A percentile compares a stretch with the other conserved stretches of the same genome.
phyloP scores from a whole-genome alignment of 345 rosid species.

The Kandelia obovata region DNA sequence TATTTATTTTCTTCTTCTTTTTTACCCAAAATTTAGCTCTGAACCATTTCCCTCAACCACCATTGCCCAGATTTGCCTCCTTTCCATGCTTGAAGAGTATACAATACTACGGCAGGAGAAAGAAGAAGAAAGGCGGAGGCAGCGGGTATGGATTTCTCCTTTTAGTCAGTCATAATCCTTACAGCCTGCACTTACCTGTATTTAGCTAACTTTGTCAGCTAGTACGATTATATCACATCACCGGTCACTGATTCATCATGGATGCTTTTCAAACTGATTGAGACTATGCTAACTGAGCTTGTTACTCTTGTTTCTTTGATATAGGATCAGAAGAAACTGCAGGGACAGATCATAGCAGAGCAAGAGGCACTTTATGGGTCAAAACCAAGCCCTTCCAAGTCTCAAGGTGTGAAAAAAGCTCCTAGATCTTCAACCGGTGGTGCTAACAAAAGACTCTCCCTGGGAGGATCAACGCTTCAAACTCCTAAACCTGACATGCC shows the following conservation, averaged over 20 bases:
- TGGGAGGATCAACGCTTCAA: constrained; percentile 63
- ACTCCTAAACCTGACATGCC: constrained; percentile 40
- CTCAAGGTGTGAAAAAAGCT: constrained; percentile 43
- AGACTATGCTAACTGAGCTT: background rate
- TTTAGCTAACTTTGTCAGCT: background rate
- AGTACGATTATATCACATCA: background rate
- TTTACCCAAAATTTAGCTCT: constrained; percentile 6
- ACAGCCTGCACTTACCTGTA: background rate
- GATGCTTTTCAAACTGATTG: background rate
- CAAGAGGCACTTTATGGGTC: constrained; percentile 61
- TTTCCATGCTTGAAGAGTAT: constrained; percentile 60
- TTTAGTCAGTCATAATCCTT: background rate
- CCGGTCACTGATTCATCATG: background rate
- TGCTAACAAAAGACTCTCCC: constrained; percentile 49
- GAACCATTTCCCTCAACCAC: constrained; percentile 5
- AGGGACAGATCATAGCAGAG: constrained; percentile 56
- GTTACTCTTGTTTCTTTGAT: background rate
- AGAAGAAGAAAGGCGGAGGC: constrained; percentile 56
- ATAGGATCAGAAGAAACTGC: constrained; percentile 64
- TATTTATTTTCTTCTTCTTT: constrained; percentile 5
- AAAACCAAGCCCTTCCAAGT: constrained; percentile 55
- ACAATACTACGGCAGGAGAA: constrained; percentile 46
- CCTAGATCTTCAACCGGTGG: constrained; percentile 34
- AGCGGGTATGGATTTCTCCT: constrained; percentile 39
- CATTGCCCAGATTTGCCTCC: constrained; percentile 45